Evolutionary conservation across 345 rosid genomes (phyloP).

Genomic region (Firmiana major): DNA sequence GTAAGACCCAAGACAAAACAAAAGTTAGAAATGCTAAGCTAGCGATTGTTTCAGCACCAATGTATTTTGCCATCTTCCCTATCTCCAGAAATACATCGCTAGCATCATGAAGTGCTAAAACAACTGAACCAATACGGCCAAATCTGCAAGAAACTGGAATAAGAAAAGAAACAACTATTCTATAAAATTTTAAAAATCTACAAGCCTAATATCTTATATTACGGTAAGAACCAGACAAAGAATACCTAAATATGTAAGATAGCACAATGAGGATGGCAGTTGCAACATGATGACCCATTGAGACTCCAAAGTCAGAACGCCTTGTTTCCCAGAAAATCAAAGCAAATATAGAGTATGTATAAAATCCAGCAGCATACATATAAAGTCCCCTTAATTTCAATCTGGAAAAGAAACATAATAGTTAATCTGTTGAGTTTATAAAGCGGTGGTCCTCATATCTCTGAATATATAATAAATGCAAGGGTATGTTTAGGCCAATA

Average conservation of each 20-base stretch:
- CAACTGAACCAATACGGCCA: conserved; percentile 85
- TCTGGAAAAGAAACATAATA: conserved; percentile 41
- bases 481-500: conserved; percentile 5
- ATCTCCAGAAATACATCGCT: conserved; percentile 91
- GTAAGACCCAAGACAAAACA: conserved; percentile 77
- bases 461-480: background rate
- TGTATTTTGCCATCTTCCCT: conserved; percentile 94
- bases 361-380: conserved; percentile 94
- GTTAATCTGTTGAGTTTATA: conserved; percentile 11
- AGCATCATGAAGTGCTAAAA: conserved; percentile 93
- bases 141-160: conserved; percentile 48
- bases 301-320: conserved; percentile 97
- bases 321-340: conserved; percentile 98
- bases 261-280: conserved; percentile 72
- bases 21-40: conserved; percentile 72
- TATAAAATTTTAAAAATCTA: background rate
- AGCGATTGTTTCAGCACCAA: conserved; percentile 78
- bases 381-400: conserved; percentile 79
- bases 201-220: background rate
- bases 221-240: background rate
- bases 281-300: conserved; percentile 95
- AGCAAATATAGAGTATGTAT: conserved; percentile 93
- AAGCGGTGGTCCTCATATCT: background rate
- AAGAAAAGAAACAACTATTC: background rate
- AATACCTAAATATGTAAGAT: conserved; percentile 79